Evolutionary conservation across 2,329 filamentous ascomycete genomes (phyloP).

Genomic region (Emericellopsis cladophorae): DNA sequence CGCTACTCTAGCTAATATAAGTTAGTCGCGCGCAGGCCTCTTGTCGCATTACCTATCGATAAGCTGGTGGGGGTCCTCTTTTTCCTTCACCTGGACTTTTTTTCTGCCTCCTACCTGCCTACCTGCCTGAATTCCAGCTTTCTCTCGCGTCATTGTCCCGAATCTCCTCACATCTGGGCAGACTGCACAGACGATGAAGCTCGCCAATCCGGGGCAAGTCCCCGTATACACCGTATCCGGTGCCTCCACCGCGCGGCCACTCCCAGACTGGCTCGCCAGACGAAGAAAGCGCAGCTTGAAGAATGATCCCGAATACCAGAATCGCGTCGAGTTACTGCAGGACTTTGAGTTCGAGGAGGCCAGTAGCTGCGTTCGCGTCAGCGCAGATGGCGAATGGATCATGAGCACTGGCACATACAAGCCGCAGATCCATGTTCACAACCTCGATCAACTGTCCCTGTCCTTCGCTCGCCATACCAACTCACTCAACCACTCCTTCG

Average conservation of each 20-base stretch:
- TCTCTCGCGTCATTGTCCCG: too few relatives aligned
- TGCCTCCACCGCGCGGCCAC: constrained; percentile 70
- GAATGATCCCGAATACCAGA: constrained; percentile 83
- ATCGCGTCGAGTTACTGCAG: constrained; percentile 85
- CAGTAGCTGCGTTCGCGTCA: constrained; percentile 77
- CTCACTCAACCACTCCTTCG: constrained; percentile 81
- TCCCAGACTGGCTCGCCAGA: constrained; percentile 91
- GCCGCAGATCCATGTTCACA: constrained; percentile 75
- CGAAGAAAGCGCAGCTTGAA: constrained; percentile 86
- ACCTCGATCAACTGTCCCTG: constrained; percentile 84
- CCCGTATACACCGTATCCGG: constrained; percentile 94
- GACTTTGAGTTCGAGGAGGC: constrained; percentile 98
- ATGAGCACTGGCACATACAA: constrained; percentile 80
- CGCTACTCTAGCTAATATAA: too few relatives aligned
- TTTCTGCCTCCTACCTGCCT: constrained; percentile 4
- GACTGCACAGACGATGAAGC: constrained; percentile 46
- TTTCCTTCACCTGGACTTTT: constrained; percentile 17
- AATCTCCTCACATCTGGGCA: too few relatives aligned
- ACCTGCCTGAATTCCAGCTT: neutral
- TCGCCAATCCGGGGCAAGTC: constrained; percentile 69
- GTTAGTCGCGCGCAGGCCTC: too few relatives aligned
- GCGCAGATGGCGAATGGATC: constrained; percentile 93
- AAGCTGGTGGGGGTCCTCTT: constrained; percentile 8
- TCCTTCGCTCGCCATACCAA: constrained; percentile 88
- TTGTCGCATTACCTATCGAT: constrained; percentile 7